Percentiles rank a stretch among this genome's conserved stretches.
Evolutionary conservation across 2,329 filamentous ascomycete species (phyloP).

Genomic region (Fusarium metavorans): DNA sequence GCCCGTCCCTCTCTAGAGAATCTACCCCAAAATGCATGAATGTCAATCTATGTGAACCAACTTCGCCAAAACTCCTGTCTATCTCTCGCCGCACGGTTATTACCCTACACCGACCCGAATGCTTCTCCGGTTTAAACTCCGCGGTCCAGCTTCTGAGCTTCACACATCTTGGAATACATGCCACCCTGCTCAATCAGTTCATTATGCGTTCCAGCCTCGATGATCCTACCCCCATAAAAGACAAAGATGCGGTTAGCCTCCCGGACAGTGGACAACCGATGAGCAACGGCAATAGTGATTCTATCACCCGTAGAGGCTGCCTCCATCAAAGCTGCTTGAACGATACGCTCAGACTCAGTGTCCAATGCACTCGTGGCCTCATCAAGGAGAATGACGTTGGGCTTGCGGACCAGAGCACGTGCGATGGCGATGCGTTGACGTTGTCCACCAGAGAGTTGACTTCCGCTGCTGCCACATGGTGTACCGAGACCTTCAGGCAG

Average conservation of each 20-base stretch:
- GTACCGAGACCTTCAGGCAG: slow-evolving; percentile 10
- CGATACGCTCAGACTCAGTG: slow-evolving; percentile 13
- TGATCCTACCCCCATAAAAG: slow-evolving; percentile 14
- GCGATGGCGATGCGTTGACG: slow-evolving; percentile 22
- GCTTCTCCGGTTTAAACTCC: neutral
- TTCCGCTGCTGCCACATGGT: slow-evolving; percentile 3
- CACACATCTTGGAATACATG: slow-evolving; percentile 25
- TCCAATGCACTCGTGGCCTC: slow-evolving; percentile 15
- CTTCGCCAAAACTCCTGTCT: neutral
- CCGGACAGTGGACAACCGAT: slow-evolving; percentile 13
- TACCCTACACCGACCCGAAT: neutral
- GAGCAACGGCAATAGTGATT: slow-evolving; percentile 26
- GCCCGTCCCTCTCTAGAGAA: neutral
- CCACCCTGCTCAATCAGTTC: slow-evolving; percentile 11
- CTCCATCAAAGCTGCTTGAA: slow-evolving; percentile 19
- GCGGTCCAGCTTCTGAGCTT: neutral
- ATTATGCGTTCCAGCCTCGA: slow-evolving; percentile 13
- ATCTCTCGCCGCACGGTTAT: too few species aligned
- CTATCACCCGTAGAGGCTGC: slow-evolving; percentile 4
- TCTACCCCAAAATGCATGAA: neutral
- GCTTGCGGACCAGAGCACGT: slow-evolving; percentile 17
- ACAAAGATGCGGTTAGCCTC: slow-evolving; percentile 24
- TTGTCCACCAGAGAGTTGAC: slow-evolving; percentile 19
- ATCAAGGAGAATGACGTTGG: slow-evolving; percentile 10
- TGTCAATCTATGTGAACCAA: neutral